phyloP scores from a whole-genome alignment of 1,284 basidiomycete species.

The Microbotryum saponariae region DNA sequence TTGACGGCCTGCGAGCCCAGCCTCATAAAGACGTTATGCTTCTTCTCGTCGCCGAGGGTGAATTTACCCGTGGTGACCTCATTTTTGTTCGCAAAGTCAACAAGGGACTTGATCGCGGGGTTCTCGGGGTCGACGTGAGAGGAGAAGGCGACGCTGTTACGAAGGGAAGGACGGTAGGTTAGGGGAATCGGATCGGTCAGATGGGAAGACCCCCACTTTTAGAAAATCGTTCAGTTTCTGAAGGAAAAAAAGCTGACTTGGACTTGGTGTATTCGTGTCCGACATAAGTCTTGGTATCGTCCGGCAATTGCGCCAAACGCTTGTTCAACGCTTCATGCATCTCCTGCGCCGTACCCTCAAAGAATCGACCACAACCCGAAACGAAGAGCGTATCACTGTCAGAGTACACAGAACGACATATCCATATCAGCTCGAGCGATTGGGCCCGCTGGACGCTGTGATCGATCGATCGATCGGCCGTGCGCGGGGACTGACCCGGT shows the following conservation, averaged over 20 bases:
- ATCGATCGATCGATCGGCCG: background rate
- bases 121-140: conserved; percentile 57
- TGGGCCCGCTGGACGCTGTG: background rate
- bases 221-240: too few species aligned
- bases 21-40: background rate
- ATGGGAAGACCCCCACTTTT: background rate
- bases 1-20: background rate
- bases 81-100: conserved; percentile 49
- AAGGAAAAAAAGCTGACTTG: background rate
- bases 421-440: background rate
- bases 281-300: conserved; percentile 73
- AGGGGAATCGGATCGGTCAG: too few species aligned
- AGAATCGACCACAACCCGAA: conserved; percentile 92
- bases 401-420: background rate
- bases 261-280: conserved; percentile 84
- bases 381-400: conserved; percentile 81
- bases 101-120: conserved; percentile 52
- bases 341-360: conserved; percentile 77
- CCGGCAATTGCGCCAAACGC: conserved; percentile 58
- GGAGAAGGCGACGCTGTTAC: conserved; percentile 40
- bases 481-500: conserved; percentile 54
- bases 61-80: conserved; percentile 63
- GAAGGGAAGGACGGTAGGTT: conserved; percentile 26
- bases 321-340: conserved; percentile 76
- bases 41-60: conserved; percentile 73